Percentiles rank a stretch among this genome's conserved stretches.
phyloP scores from a whole-genome alignment of 106 monocot species.

The Xerophyta viscosa region DNA sequence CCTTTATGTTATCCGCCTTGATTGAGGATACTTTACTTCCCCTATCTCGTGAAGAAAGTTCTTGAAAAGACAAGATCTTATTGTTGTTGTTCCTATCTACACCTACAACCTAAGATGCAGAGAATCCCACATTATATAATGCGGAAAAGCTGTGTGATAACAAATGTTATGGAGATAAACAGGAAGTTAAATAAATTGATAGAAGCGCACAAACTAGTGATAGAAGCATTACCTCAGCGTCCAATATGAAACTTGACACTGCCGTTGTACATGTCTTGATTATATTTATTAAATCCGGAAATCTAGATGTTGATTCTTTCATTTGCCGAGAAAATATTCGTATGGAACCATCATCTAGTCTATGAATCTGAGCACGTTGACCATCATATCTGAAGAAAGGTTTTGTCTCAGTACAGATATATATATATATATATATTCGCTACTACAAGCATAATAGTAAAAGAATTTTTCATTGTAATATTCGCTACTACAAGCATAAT shows the following conservation, averaged over 20 bases:
- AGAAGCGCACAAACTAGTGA: no score
- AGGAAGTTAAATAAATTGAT: background rate
- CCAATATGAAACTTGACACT: slow-evolving; percentile 65
- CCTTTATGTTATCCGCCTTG: slow-evolving; percentile 55
- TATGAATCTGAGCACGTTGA: slow-evolving; percentile 98
- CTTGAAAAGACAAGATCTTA: slow-evolving; percentile 83
- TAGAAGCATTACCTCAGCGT: slow-evolving; percentile 80
- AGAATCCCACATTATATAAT: background rate
- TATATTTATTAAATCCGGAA: slow-evolving; percentile 74
- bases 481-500: no score
- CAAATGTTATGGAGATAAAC: no score
- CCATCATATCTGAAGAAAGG: slow-evolving; percentile 90
- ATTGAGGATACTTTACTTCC: slow-evolving; percentile 62
- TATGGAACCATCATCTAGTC: slow-evolving; percentile 61
- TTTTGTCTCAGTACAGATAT: no score
- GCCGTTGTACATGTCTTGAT: slow-evolving; percentile 45
- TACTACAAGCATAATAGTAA: no score
- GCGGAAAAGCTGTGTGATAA: no score
- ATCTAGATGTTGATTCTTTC: slow-evolving; percentile 74
- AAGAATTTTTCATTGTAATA: no score
- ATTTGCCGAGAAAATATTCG: slow-evolving; percentile 79
- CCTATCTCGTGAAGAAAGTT: slow-evolving; percentile 79
- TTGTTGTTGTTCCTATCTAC: slow-evolving; percentile 70
- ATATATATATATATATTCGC: no score
- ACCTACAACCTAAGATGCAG: slow-evolving; percentile 55